A percentile compares a stretch with the other conserved stretches of the same genome.
phyloP scores from a whole-genome alignment of 2,329 filamentous ascomycete species.

The Colletotrichum navitas region DNA sequence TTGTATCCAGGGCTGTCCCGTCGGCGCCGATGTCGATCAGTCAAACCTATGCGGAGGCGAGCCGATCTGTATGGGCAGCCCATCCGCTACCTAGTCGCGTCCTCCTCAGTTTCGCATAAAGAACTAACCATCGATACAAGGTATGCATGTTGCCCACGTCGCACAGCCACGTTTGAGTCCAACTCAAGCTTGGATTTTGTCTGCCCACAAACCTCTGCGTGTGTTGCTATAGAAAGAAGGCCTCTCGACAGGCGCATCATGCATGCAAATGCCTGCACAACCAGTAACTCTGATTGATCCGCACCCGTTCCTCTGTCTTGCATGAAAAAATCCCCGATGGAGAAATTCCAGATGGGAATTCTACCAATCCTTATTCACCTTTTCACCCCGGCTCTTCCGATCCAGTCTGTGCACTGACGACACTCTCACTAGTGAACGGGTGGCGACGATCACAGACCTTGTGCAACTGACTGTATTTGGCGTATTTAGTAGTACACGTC shows the following conservation, averaged over 20 bases:
- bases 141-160: conserved; percentile 6
- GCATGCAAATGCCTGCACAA: not conserved
- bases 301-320: not conserved
- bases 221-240: not conserved
- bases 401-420: conserved; percentile 28
- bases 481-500: not conserved
- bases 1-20: conserved; percentile 30
- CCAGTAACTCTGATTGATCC: not conserved
- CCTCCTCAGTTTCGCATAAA: conserved; percentile 24
- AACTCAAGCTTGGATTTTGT: conserved; percentile 24
- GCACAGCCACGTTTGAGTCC: conserved; percentile 35
- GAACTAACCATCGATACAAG: not conserved
- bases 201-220: not conserved
- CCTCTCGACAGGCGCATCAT: not conserved
- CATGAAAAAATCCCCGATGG: conserved; percentile 1
- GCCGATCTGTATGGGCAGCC: conserved; percentile 11
- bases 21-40: conserved; percentile 28
- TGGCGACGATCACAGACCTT: conserved; percentile 29
- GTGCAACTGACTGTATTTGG: conserved; percentile 1
- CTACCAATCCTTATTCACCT: not conserved
- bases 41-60: conserved; percentile 16
- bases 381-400: conserved; percentile 30
- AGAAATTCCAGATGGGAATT: conserved; percentile 13
- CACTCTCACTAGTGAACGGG: conserved; percentile 9
- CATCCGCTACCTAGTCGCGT: not conserved